phyloP scores from a whole-genome alignment of 1,284 basidiomycete species.

The Meira nashicola region DNA sequence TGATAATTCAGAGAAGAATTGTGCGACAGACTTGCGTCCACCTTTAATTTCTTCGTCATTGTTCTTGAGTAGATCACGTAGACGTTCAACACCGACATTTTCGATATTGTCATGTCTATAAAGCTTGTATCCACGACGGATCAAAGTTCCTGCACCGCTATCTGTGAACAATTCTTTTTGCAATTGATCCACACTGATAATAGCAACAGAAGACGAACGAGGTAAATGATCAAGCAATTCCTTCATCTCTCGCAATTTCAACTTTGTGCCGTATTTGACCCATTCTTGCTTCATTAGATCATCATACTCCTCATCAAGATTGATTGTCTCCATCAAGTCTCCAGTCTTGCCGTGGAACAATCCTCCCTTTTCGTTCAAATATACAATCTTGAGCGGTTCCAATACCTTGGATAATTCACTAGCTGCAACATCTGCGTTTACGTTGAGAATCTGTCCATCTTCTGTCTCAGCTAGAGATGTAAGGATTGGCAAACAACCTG shows the following conservation, averaged over 20 bases:
- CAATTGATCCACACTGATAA: constrained; percentile 87
- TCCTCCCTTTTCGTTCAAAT: constrained; percentile 96
- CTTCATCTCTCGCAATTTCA: constrained; percentile 99
- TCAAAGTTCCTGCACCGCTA: constrained; percentile 92
- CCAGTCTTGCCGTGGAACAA: constrained; percentile 82
- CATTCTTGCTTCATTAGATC: constrained; percentile 96
- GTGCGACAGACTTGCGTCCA: constrained; percentile 80
- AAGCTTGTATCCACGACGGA: constrained; percentile 94
- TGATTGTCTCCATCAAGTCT: constrained; percentile 75
- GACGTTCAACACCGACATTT: constrained; percentile 80
- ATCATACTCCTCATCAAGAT: constrained; percentile 98
- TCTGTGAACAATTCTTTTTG: constrained; percentile 99
- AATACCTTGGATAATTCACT: constrained; percentile 52
- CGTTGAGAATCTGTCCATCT: constrained; percentile 52
- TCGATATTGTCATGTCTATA: constrained; percentile 81
- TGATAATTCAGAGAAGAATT: constrained; percentile 72
- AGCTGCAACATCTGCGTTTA: constrained; percentile 52
- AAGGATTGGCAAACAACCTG: constrained; percentile 52
- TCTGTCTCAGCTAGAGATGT: constrained; percentile 49
- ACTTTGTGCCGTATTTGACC: constrained; percentile 99
- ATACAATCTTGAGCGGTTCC: constrained; percentile 79
- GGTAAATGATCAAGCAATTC: constrained; percentile 97
- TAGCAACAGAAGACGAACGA: constrained; percentile 93
- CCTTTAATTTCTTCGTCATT: constrained; percentile 85
- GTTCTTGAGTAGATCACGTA: constrained; percentile 64